A percentile compares a stretch with the other conserved stretches of the same genome.
Conservation (phyloP, 345 rosid genomes). For the Populus nigra region DNA sequence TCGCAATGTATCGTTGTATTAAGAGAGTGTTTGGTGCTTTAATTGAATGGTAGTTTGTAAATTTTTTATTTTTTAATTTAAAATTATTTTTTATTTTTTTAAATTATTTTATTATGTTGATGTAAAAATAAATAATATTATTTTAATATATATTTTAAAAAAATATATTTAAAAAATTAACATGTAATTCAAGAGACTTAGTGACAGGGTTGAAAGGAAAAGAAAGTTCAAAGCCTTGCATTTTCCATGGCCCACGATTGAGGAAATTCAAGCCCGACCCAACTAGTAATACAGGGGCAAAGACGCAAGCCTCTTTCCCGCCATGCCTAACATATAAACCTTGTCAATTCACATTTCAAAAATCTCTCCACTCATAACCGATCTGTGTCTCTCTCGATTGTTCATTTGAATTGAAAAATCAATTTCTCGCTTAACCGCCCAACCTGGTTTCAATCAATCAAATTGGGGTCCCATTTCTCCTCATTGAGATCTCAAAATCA, state of each 20-base stretch:
- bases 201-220: too few relatives aligned
- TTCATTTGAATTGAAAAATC: conserved; percentile 4
- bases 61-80: too few relatives aligned
- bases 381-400: not conserved
- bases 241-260: not conserved
- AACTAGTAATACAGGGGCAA: not conserved
- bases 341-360: not conserved
- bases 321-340: not conserved
- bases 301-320: not conserved
- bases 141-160: too few relatives aligned
- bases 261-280: not conserved
- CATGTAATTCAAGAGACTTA: too few relatives aligned
- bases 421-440: not conserved
- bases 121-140: too few relatives aligned
- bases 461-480: conserved; percentile 6
- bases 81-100: too few relatives aligned
- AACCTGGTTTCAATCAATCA: not conserved
- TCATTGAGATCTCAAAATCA: not conserved
- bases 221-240: not conserved
- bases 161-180: too few relatives aligned
- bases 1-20: fast-evolving
- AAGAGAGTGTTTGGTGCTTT: too few relatives aligned
- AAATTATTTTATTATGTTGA: too few relatives aligned
- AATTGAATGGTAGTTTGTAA: too few relatives aligned
- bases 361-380: not conserved